Evolutionary conservation across 2,329 filamentous ascomycete species (phyloP).

Genomic region (Alternaria conjuncta): DNA sequence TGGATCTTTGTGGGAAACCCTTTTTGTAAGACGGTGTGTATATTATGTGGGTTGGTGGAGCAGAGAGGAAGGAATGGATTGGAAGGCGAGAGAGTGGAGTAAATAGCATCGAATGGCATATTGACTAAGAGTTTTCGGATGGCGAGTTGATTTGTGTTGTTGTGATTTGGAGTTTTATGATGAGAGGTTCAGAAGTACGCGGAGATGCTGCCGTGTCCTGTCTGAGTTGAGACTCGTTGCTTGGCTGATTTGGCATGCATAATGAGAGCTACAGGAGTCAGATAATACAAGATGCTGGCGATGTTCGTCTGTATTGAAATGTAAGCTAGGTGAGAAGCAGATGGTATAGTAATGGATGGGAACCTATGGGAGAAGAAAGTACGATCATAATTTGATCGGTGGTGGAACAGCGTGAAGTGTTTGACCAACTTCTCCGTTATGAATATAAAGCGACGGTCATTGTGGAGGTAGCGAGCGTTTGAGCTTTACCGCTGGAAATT

Average conservation of each 20-base stretch:
- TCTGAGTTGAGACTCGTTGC: not conserved
- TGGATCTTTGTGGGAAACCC: slow-evolving; percentile 16
- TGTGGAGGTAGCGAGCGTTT: not conserved
- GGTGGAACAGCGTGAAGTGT: not conserved
- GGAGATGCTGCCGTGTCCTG: rapidly evolving
- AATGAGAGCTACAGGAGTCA: not conserved
- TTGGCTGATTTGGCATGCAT: not conserved
- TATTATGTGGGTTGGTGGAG: not conserved
- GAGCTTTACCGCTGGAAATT: not conserved
- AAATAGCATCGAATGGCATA: not conserved
- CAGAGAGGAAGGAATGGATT: not conserved
- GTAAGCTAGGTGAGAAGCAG: not conserved
- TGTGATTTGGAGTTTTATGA: not conserved
- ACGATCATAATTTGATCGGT: not conserved
- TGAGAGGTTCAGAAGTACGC: not conserved
- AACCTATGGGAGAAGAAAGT: not conserved
- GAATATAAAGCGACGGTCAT: not conserved
- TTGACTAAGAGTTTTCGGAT: not conserved
- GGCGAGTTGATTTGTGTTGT: not conserved
- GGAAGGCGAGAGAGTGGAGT: not conserved
- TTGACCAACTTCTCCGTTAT: not conserved
- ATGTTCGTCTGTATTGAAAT: not conserved
- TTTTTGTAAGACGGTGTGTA: not conserved
- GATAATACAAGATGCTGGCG: not conserved
- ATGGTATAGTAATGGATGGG: not conserved